Base-by-base conservation (phyloP, 257 asterid genomes). In the Solanum commersonii region DNA sequence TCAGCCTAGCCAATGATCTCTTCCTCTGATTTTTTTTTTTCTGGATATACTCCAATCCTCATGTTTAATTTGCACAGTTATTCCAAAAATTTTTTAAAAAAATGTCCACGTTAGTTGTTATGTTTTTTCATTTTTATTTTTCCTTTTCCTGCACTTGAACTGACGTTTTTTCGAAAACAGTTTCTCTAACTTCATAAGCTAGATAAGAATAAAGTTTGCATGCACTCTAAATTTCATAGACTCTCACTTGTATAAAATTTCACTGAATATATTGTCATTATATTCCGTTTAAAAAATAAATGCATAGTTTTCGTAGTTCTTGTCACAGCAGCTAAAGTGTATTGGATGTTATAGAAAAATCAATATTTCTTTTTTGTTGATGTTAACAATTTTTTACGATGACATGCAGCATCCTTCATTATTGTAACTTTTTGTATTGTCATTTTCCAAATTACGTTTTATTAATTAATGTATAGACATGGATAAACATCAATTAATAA, bases 131-230 rank as follows among this genome's bases (percentile, higher is more conserved):
- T 2, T 16, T 1, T 52, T 3, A 2, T 16, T 52, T 52, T 52
- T 16, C 0, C 10, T 52, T 52, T 52, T 52, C 0, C 2, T 56
- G 1, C n/a, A 18, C n/a, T 56, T 56, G 10, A 56, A 3, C 9
- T 7, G n/a, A 52, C 9, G 8, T 16, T 52, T 0, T 0, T 52
- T 52, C 4, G 3, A 52, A 52, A 52, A 6, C 0, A 1, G 1
- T 52, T 7, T 56, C 63, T 6, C 63, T 56, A 56, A 56, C 63
- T 52, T 1, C 1, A 16, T 1, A 49, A 3, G 1, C 1, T 34
- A 34, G 37, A 34, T 15, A 16, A 18, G 2, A 1, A 49, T 15
- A 49, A 49, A 49, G 3, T 49, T 6, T 49, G 20, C 23, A 7
- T 20, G 18, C 10, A 18, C 4, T 56, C 4, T 56, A 56, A 0